Evolutionary conservation across 1,284 basidiomycete genomes (phyloP).

Genomic region (Heterobasidion occidentale): DNA sequence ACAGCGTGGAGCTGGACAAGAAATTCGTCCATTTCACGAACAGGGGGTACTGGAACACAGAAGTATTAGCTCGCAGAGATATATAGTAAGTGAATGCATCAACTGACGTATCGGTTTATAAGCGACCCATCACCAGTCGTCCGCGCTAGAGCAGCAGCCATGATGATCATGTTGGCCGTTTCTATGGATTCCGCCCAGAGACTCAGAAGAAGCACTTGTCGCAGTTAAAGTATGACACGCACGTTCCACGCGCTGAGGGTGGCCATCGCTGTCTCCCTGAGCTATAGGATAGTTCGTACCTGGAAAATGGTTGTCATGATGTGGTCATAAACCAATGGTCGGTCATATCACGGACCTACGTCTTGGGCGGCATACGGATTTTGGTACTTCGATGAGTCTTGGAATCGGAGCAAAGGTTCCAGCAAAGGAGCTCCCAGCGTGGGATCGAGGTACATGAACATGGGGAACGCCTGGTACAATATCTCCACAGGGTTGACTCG

Average conservation of each 20-base stretch:
- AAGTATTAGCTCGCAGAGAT: neutral
- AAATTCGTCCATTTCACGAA: constrained; percentile 32
- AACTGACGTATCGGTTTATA: constrained; percentile 20
- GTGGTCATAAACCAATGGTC: neutral
- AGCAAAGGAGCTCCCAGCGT: constrained; percentile 30
- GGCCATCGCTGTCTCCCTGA: constrained; percentile 13
- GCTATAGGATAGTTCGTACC: constrained; percentile 16
- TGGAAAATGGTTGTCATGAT: neutral
- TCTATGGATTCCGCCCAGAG: constrained; percentile 16
- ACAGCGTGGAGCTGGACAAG: constrained; percentile 21
- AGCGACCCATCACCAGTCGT: constrained; percentile 24
- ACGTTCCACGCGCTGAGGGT: constrained; percentile 19
- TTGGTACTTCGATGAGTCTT: constrained; percentile 19
- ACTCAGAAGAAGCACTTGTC: neutral
- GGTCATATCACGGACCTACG: constrained; percentile 24
- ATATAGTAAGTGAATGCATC: neutral
- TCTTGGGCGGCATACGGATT: constrained; percentile 31
- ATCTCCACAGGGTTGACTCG: constrained; percentile 38
- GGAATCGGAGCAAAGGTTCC: constrained; percentile 34
- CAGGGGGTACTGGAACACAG: constrained; percentile 26
- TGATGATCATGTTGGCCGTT: constrained; percentile 31
- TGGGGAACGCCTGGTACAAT: constrained; percentile 37
- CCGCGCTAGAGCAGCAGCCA: constrained; percentile 26
- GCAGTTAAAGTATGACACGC: neutral
- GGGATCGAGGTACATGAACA: constrained; percentile 37